These are phyloP conservation scores for Heliamphora exappendiculata DNA, from an alignment of 148 eudicot genomes.

Conservation along the genomic window DNA sequence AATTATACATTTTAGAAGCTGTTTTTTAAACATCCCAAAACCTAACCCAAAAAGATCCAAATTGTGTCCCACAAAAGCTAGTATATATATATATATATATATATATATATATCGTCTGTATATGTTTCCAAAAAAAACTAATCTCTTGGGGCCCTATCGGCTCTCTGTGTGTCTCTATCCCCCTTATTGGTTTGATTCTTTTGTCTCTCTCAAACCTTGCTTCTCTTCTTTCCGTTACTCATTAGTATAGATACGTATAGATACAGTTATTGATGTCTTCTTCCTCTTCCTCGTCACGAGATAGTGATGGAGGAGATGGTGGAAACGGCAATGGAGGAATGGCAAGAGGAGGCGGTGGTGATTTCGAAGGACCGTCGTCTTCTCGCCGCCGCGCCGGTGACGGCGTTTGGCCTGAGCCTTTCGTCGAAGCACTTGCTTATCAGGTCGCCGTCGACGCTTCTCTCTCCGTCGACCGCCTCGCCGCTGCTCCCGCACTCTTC, in stretches of 20 bases:
- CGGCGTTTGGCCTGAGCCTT: constrained; percentile 84
- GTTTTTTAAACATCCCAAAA: background rate
- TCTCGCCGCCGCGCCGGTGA: constrained; percentile 24
- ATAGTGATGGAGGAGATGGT: background rate
- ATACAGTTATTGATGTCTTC: background rate
- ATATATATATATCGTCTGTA: background rate
- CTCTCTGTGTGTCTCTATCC: constrained; percentile 7
- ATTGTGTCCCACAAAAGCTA: background rate
- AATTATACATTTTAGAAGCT: too few species aligned
- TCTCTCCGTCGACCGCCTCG: constrained; percentile 41
- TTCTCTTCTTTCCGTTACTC: constrained; percentile 4
- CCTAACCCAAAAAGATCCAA: background rate
- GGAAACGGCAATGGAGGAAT: constrained; percentile 9
- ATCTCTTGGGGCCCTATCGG: background rate
- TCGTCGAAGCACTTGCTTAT: constrained; percentile 62
- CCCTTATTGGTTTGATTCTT: constrained; percentile 2
- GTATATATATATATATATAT: background rate
- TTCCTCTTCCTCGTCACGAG: background rate
- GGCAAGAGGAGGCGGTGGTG: constrained; percentile 12
- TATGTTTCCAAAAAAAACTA: background rate
- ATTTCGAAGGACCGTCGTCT: constrained; percentile 40
- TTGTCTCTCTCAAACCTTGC: background rate
- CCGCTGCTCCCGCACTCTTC: constrained; percentile 61
- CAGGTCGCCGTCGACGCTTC: constrained; percentile 60
- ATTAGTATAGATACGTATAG: background rate